phyloP scores from a whole-genome alignment of 1,139 yeast species.

The Kodamaea alishanica region DNA sequence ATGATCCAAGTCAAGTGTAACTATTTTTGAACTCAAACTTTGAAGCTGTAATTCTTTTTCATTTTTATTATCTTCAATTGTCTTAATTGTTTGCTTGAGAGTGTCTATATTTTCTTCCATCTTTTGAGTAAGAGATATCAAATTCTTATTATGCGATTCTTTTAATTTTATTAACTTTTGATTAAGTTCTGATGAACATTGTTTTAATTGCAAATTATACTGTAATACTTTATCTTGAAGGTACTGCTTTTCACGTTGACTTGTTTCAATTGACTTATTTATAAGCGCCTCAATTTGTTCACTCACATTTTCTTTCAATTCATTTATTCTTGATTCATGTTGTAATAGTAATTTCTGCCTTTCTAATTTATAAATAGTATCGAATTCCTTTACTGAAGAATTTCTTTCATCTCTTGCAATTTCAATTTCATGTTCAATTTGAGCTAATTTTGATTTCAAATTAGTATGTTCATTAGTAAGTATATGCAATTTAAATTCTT shows the following conservation, averaged over 20 bases:
- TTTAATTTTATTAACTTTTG: constrained; percentile 26
- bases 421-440: constrained; percentile 15
- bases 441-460: constrained; percentile 9
- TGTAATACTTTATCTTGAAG: constrained; percentile 15
- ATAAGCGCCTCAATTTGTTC: constrained; percentile 35
- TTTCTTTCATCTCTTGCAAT: constrained; percentile 14
- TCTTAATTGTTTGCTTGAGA: constrained; percentile 14
- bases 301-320: constrained; percentile 34
- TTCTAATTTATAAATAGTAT: constrained; percentile 17
- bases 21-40: constrained; percentile 3
- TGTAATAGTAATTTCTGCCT: constrained; percentile 10
- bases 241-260: constrained; percentile 22
- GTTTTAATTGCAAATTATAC: constrained; percentile 13
- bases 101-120: constrained; percentile 20
- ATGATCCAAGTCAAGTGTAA: constrained; percentile 7
- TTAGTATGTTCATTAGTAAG: constrained; percentile 12
- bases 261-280: constrained; percentile 22
- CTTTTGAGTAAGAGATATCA: constrained; percentile 17
- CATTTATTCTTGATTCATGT: constrained; percentile 22
- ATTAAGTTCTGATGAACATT: constrained; percentile 20
- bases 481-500: constrained; percentile 14
- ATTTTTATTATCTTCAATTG: constrained; percentile 9
- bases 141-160: constrained; percentile 23
- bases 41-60: constrained; percentile 6
- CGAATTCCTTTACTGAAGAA: constrained; percentile 26